Evolutionary conservation across 805 yeast species (phyloP).

Genomic region (Wickerhamiella shivajii): DNA sequence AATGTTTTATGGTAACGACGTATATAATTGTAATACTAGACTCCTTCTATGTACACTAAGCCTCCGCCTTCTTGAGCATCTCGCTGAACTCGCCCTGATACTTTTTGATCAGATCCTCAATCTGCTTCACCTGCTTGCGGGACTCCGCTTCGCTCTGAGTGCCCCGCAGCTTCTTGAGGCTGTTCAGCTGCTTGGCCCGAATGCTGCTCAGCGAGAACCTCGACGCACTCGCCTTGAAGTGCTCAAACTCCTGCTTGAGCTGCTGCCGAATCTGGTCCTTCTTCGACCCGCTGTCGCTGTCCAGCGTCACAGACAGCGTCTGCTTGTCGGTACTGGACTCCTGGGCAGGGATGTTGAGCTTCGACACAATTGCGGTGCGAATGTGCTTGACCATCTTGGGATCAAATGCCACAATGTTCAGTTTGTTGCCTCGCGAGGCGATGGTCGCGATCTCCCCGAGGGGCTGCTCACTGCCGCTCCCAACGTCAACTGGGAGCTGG

Average conservation of each 20-base stretch:
- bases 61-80: slow-evolving; percentile 37
- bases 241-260: slow-evolving; percentile 53
- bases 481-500: slow-evolving; percentile 36
- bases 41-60: background rate
- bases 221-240: slow-evolving; percentile 37
- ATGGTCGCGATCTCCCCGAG: slow-evolving; percentile 32
- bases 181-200: slow-evolving; percentile 45
- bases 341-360: slow-evolving; percentile 68
- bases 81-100: slow-evolving; percentile 45
- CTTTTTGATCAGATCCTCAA: slow-evolving; percentile 57
- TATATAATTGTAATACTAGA: background rate
- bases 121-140: slow-evolving; percentile 38
- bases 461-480: slow-evolving; percentile 31
- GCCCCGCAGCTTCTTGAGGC: slow-evolving; percentile 36
- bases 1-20: background rate
- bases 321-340: slow-evolving; percentile 58
- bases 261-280: slow-evolving; percentile 39
- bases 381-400: slow-evolving; percentile 58
- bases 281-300: slow-evolving; percentile 58
- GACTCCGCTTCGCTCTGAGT: slow-evolving; percentile 30
- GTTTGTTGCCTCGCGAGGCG: slow-evolving; percentile 26
- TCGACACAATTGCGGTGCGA: slow-evolving; percentile 52
- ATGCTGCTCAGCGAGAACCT: slow-evolving; percentile 39
- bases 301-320: slow-evolving; percentile 56
- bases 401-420: slow-evolving; percentile 65